phyloP scores from a whole-genome alignment of 148 eudicot genomes.

The Persicaria maculosa region DNA sequence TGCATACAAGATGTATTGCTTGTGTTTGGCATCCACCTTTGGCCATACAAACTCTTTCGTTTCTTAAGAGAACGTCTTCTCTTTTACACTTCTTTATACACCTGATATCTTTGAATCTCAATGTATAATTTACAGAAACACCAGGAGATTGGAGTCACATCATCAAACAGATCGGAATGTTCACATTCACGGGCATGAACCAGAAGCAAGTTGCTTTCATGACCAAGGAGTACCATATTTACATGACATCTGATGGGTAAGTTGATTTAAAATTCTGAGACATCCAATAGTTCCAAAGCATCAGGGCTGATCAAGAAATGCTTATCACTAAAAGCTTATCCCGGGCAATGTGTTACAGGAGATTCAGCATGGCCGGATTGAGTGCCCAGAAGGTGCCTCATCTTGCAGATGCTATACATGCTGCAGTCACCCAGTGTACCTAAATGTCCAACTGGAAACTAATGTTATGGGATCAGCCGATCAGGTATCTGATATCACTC shows the following conservation, averaged over 20 bases:
- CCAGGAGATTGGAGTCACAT: conserved; percentile 57
- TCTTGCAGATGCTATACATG: no score
- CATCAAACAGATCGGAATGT: conserved; percentile 52
- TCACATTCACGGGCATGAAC: conserved; percentile 47
- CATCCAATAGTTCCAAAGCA: no score
- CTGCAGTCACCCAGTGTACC: no score
- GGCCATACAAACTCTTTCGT: no score
- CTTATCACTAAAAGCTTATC: not conserved
- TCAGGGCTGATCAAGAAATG: not conserved
- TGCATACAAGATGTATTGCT: not conserved
- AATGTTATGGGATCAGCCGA: no score
- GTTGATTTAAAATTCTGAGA: conserved; percentile 10
- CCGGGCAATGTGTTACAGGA: conserved; percentile 35
- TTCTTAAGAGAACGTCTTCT: no score
- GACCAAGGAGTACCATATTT: conserved; percentile 41
- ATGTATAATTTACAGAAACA: conserved; percentile 34
- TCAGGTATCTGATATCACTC: no score
- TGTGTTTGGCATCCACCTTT: no score
- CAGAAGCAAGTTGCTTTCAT: conserved; percentile 38
- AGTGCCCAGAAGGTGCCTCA: conserved; percentile 74
- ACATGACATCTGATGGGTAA: conserved; percentile 54
- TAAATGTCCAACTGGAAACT: no score
- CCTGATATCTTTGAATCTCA: no score
- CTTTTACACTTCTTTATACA: no score
- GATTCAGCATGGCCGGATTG: conserved; percentile 99